A percentile compares a stretch with the other conserved stretches of the same genome.
phyloP scores from a whole-genome alignment of 2,329 filamentous ascomycete genomes.

The Penicillium sp. region DNA sequence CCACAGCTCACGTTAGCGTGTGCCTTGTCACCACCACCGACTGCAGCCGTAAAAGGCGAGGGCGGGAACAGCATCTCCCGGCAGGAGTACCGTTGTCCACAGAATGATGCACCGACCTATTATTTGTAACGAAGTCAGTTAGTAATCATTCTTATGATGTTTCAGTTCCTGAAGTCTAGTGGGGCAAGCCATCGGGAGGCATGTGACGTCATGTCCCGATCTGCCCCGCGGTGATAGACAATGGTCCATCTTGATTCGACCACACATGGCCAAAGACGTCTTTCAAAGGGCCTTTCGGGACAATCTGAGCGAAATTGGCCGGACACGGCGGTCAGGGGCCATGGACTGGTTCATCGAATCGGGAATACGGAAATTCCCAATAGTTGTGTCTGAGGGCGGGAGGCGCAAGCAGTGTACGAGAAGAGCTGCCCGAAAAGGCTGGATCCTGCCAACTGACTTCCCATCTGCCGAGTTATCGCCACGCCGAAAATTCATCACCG shows the following conservation, averaged over 20 bases:
- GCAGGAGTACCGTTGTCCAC: background rate
- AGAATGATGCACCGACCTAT: background rate
- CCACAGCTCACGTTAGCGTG: background rate
- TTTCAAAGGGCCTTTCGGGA: background rate
- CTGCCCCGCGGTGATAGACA: slow-evolving; percentile 2
- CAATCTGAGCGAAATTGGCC: slow-evolving; percentile 4
- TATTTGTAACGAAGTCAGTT: background rate
- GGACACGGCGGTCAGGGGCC: background rate
- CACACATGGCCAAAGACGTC: background rate
- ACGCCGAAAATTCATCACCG: background rate
- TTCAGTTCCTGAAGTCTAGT: slow-evolving; percentile 11
- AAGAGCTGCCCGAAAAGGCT: background rate
- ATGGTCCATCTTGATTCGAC: slow-evolving; percentile 6
- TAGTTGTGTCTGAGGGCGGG: background rate
- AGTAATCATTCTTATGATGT: background rate
- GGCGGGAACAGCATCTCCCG: background rate
- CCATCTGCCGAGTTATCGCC: background rate
- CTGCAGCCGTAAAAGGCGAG: background rate
- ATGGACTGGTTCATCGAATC: slow-evolving; percentile 3
- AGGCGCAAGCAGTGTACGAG: background rate
- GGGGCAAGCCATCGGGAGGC: slow-evolving; percentile 1
- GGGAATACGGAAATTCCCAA: background rate
- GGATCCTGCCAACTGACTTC: background rate
- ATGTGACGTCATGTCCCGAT: slow-evolving; percentile 20
- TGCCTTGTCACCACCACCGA: background rate